Evolutionary conservation across 768 basidiomycete species (phyloP), one percentile per base, ranked within the genome.

Genomic region (Lactarius akahatsu): DNA sequence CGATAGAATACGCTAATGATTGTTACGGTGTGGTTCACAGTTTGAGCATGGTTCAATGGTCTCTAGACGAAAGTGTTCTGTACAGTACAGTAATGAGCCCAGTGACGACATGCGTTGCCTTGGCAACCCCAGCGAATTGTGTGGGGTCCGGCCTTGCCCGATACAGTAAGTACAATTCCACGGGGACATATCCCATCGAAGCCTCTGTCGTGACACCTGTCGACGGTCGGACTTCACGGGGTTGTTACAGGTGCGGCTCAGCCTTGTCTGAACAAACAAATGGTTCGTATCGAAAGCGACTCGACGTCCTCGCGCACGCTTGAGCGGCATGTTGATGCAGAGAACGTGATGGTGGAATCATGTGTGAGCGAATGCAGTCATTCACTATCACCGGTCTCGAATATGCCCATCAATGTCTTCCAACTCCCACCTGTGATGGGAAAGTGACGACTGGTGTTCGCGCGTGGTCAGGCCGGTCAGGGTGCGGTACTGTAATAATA

Each of bases 71-170:
- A 34, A 34, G 34, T 34, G 34, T 16, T n/a, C 43, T 28, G 55
- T 40, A 15, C 15, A 13, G 55, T 40, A 15, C 15, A 13, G 38
- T 40, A 40, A 40, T 40, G 36, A 11, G 38, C 56, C 26, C 43
- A 43, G 3, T 4, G 23, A 54, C 36, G 45, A 61, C 26, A 11
- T 66, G 26, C 36, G 64, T 58, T 57, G 65, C 41, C 57, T 52
- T 11, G 65, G 68, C 57, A 43, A 63, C 65, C 8, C 13, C 2
- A 16, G 9, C 30, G 64, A 66, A 43, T 23, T 52, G 2, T 62
- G 57, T 45, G 50, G 43, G 20, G 55, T 1, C 32, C 45, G 20
- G 45, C 13, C 20, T 40, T 40, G 40, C 18, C 59, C 18, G 9
- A 57, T n/a, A 23, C 56, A 26, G 34, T 34, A 34, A 10, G 36